Evolutionary conservation across 768 basidiomycete genomes (phyloP).

Genomic region (Russula olivacea): DNA sequence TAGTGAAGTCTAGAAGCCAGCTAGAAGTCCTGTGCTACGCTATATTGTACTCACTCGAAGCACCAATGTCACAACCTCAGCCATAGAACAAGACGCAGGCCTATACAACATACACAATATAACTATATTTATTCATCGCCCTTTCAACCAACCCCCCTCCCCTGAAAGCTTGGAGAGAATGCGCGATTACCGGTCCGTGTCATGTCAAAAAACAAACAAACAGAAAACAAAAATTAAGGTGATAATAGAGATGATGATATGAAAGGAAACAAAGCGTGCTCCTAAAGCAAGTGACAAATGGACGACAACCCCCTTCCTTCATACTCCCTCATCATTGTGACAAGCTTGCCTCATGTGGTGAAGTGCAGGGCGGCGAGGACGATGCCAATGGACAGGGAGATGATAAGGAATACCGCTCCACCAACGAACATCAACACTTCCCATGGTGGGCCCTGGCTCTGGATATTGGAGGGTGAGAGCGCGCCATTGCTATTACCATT

Average conservation of each 20-base stretch:
- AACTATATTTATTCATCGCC: background rate
- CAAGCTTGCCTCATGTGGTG: background rate
- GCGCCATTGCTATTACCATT: background rate
- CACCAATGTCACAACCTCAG: background rate
- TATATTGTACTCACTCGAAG: background rate
- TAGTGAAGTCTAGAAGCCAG: background rate
- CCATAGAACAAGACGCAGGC: background rate
- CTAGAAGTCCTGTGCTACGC: background rate
- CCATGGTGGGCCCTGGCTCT: constrained; percentile 27
- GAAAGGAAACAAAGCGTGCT: background rate
- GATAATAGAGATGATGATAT: constrained; percentile 9
- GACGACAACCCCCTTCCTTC: background rate
- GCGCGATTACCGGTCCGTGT: background rate
- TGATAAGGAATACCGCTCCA: constrained; percentile 22
- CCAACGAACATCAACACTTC: constrained; percentile 25
- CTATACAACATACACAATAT: background rate
- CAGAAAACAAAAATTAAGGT: background rate
- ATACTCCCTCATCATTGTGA: background rate
- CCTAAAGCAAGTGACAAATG: background rate
- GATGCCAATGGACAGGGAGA: constrained; percentile 20
- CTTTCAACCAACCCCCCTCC: background rate
- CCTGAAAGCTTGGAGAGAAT: background rate
- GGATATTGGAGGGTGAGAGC: background rate
- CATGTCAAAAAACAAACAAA: background rate
- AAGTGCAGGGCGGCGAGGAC: constrained; percentile 24